Evolutionary conservation across 768 basidiomycete species (phyloP).

Genomic region (Hypholoma fasciculare): DNA sequence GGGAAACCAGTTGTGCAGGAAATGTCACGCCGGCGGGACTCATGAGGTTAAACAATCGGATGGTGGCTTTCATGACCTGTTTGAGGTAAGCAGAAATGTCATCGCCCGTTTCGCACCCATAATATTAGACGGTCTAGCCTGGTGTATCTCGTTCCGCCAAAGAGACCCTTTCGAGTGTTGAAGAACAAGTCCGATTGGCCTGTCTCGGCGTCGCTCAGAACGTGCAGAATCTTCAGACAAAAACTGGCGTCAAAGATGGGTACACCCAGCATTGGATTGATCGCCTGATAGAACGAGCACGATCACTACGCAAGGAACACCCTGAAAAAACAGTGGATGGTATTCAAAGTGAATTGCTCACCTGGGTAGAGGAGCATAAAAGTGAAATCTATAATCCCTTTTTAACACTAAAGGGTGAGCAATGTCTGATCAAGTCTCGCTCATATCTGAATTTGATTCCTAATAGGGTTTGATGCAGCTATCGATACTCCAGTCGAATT

Average conservation of each 20-base stretch:
- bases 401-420: slow-evolving; percentile 24
- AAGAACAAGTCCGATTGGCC: slow-evolving; percentile 30
- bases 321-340: slow-evolving; percentile 10
- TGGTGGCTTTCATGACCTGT: slow-evolving; percentile 35
- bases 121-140: slow-evolving; percentile 14
- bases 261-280: slow-evolving; percentile 40
- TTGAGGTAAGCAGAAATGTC: slow-evolving; percentile 12
- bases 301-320: slow-evolving; percentile 18
- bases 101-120: background rate
- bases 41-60: slow-evolving; percentile 30
- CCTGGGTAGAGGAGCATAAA: slow-evolving; percentile 24
- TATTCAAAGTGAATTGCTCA: slow-evolving; percentile 24
- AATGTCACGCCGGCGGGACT: slow-evolving; percentile 36
- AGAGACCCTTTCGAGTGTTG: slow-evolving; percentile 20
- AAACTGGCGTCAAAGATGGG: slow-evolving; percentile 38
- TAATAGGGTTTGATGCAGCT: slow-evolving; percentile 27
- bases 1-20: slow-evolving; percentile 40
- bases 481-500: slow-evolving; percentile 32
- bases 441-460: background rate
- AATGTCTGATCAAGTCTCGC: background rate
- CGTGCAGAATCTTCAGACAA: slow-evolving; percentile 28
- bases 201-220: slow-evolving; percentile 28
- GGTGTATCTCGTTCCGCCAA: slow-evolving; percentile 20
- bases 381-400: slow-evolving; percentile 28
- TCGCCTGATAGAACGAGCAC: slow-evolving; percentile 21